These are phyloP conservation scores for Agmasoma carcini DNA, from an alignment of 371 early-diverging fungal species.

Conservation along the genomic window DNA sequence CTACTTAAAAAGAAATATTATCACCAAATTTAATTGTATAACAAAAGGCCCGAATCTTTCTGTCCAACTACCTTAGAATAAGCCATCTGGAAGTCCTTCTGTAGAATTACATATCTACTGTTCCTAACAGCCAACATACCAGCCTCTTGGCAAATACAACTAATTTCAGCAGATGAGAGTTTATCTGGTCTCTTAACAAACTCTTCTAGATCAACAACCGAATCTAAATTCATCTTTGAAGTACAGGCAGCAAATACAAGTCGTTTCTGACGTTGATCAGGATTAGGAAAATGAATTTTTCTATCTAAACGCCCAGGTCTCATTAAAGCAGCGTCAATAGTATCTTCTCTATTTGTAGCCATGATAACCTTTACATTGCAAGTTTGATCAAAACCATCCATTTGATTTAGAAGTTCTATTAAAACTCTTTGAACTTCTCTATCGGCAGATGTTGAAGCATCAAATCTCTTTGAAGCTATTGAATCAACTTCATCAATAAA, in stretches of 20 bases:
- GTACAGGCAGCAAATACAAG: slow-evolving; percentile 90
- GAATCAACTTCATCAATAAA: slow-evolving; percentile 97
- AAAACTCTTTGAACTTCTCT: slow-evolving; percentile 97
- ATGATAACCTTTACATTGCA: slow-evolving; percentile 98
- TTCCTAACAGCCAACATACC: slow-evolving; percentile 95
- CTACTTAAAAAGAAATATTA: too few species aligned
- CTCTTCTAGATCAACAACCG: slow-evolving; percentile 93
- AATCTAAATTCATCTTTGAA: slow-evolving; percentile 86
- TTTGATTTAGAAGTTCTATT: slow-evolving; percentile 91
- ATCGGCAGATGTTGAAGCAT: slow-evolving; percentile 97
- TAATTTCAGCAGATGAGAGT: slow-evolving; percentile 90
- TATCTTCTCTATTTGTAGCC: slow-evolving; percentile 95
- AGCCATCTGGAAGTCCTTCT: slow-evolving; percentile 91
- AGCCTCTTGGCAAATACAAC: slow-evolving; percentile 96
- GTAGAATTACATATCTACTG: slow-evolving; percentile 85
- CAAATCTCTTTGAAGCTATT: slow-evolving; percentile 92
- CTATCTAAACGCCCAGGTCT: slow-evolving; percentile 90
- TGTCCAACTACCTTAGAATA: slow-evolving; percentile 51
- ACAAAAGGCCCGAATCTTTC: slow-evolving; percentile 39
- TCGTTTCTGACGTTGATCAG: slow-evolving; percentile 95
- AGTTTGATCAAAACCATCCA: slow-evolving; percentile 98
- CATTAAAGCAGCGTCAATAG: slow-evolving; percentile 83
- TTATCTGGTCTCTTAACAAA: slow-evolving; percentile 92
- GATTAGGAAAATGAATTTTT: slow-evolving; percentile 76
- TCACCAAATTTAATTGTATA: slow-evolving; percentile 52